Evolutionary conservation across 1,284 basidiomycete species (phyloP).

Genomic region (Ganoderma lingzhi): DNA sequence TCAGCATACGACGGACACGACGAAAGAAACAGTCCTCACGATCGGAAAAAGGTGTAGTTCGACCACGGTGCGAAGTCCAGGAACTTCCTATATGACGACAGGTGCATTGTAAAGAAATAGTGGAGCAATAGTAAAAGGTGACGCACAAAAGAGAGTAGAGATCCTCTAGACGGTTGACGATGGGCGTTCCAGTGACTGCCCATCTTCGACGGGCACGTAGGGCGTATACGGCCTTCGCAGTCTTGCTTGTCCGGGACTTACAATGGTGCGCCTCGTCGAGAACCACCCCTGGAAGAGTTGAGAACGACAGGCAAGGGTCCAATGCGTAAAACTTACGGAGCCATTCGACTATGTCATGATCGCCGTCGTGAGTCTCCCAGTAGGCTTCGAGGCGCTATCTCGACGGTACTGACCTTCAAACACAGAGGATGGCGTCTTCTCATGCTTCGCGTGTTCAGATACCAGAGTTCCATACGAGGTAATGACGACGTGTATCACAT

Average conservation of each 20-base stretch:
- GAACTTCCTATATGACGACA: conserved; percentile 72
- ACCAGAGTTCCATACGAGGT: conserved; percentile 90
- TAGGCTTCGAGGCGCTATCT: background rate
- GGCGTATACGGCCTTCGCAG: conserved; percentile 91
- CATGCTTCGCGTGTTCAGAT: conserved; percentile 83
- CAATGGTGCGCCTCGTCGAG: conserved; percentile 96
- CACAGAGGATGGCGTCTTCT: conserved; percentile 56
- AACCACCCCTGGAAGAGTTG: conserved; percentile 52
- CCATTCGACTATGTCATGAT: conserved; percentile 69
- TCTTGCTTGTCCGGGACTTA: conserved; percentile 91
- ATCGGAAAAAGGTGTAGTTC: conserved; percentile 86
- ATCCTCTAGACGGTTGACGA: conserved; percentile 95
- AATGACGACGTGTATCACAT: conserved; percentile 77
- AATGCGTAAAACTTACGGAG: conserved; percentile 50
- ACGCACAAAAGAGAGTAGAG: conserved; percentile 87
- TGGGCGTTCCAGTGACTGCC: conserved; percentile 96
- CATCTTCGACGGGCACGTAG: conserved; percentile 85
- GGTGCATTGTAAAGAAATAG: conserved; percentile 5
- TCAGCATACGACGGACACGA: background rate
- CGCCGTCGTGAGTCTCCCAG: background rate
- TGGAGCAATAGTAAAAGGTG: background rate
- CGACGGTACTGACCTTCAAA: conserved; percentile 63
- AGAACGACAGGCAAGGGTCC: background rate
- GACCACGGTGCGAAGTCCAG: conserved; percentile 93
- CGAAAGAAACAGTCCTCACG: conserved; percentile 53